Evolutionary conservation across 75 land plant species (phyloP), one percentile per base, ranked within the genome.

Genomic region (Pinus taeda): DNA sequence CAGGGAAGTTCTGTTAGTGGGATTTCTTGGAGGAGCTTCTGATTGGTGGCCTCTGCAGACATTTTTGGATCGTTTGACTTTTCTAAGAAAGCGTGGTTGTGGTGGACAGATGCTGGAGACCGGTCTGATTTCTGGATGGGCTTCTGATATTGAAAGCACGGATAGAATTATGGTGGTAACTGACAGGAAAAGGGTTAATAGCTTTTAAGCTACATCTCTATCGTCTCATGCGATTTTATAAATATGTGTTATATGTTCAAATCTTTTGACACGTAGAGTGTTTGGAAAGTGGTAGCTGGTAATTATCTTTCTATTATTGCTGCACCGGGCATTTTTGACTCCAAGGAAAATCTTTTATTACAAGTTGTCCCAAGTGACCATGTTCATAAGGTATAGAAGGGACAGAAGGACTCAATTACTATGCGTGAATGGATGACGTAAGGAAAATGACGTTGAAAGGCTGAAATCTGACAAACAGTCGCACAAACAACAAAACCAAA

Each of bases 161-260:
- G 88, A 76, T 82, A 78, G 21, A 65, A 58, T 73, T 84, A 66
- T 59, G 79, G 74, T 18, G 86, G 85, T 75, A 65, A 80, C 17
- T 63, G 76, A 21, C 73, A 73, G 79, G 75, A 82, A 37, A 74
- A 76, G 83, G 78, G 93, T 30, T 65, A 36, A 60, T 53, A 58
- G 21, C 75, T 82, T 55, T 58, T 74, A 55, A 77, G 15, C 60
- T 74, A 33, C 36, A 75, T 42, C 83, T 71, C 57, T 56, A 49
- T 84, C 39, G 24, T 80, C 17, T 79, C 86, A 36, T 59, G 57
- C 76, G 15, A 86, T 83, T 60, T 17, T 65, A 39, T 88, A 90
- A 72, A 74, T 69, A 12, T 93, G 99, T 79, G 89, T 90, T 3
- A 74, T 92, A 30, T 96, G 99, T 80, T 87, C 88, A 21, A 92